Percentiles rank a stretch among this genome's conserved stretches.
These are phyloP conservation scores for Hypoxylon intermedium DNA, from an alignment of 495 filamentous ascomycete genomes.

Conservation along the genomic window DNA sequence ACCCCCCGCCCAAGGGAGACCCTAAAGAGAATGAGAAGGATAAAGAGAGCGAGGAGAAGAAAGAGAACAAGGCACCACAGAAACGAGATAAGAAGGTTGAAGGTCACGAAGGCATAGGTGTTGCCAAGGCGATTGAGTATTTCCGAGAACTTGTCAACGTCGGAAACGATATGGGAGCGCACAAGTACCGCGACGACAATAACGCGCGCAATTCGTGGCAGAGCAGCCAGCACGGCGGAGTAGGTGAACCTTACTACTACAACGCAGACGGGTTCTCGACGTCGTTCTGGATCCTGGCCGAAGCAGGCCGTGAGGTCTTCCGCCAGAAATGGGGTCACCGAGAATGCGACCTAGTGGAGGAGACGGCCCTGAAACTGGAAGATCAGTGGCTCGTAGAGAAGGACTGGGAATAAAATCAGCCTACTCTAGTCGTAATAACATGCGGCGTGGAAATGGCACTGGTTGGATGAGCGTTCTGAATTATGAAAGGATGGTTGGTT, in stretches of 20 bases:
- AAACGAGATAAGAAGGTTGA: constrained; percentile 6
- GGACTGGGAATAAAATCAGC: constrained; percentile 40
- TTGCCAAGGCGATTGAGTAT: constrained; percentile 42
- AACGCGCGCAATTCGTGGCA: constrained; percentile 61
- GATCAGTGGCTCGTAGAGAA: constrained; percentile 46
- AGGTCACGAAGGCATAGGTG: not conserved
- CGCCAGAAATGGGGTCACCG: constrained; percentile 44
- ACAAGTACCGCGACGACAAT: constrained; percentile 49
- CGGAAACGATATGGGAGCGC: constrained; percentile 48
- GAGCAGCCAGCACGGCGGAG: constrained; percentile 54
- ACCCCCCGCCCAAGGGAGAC: too few relatives aligned
- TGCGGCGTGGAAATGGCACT: not conserved
- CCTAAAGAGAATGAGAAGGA: too few relatives aligned
- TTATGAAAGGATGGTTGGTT: not conserved
- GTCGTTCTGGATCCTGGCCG: constrained; percentile 42
- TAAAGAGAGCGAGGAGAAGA: too few relatives aligned
- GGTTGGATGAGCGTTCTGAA: not conserved
- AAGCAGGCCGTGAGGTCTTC: constrained; percentile 42
- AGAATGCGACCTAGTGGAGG: constrained; percentile 36
- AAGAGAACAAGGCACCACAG: too few relatives aligned
- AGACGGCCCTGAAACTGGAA: constrained; percentile 36
- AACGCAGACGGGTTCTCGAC: constrained; percentile 55
- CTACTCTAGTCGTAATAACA: not conserved
- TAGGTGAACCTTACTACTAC: constrained; percentile 63
- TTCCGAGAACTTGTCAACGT: constrained; percentile 45